These are phyloP conservation scores for Sclerotinia glacialis DNA, from an alignment of 2,329 filamentous ascomycete species.

Conservation along the genomic window DNA sequence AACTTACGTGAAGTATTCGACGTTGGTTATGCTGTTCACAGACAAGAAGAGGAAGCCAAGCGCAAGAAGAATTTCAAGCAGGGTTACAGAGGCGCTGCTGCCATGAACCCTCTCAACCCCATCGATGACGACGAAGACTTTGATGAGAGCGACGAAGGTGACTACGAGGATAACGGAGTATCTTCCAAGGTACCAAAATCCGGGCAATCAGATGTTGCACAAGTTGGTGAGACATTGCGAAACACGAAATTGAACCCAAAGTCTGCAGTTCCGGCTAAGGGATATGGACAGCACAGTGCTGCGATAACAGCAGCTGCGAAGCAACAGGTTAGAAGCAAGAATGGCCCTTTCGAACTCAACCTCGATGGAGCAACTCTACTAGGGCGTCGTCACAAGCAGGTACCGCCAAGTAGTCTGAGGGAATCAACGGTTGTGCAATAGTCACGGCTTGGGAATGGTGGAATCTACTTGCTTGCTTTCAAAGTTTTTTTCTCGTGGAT, in stretches of 20 bases:
- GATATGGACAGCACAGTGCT: slow-evolving; percentile 87
- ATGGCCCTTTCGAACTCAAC: slow-evolving; percentile 86
- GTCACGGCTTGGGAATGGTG: not conserved
- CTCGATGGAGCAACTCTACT: slow-evolving; percentile 87
- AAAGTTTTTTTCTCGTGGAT: not conserved
- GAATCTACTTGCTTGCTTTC: not conserved
- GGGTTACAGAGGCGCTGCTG: slow-evolving; percentile 61
- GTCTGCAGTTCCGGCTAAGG: slow-evolving; percentile 57
- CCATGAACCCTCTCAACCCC: slow-evolving; percentile 63
- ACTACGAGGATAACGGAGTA: slow-evolving; percentile 51
- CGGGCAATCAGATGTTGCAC: slow-evolving; percentile 57
- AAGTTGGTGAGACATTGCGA: slow-evolving; percentile 83
- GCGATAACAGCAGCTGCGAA: slow-evolving; percentile 80
- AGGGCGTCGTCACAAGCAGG: slow-evolving; percentile 62
- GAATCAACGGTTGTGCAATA: slow-evolving; percentile 33
- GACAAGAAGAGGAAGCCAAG: slow-evolving; percentile 94
- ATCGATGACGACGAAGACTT: slow-evolving; percentile 64
- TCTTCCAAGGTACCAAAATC: slow-evolving; percentile 67
- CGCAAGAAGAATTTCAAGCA: slow-evolving; percentile 79
- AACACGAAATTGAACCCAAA: slow-evolving; percentile 73
- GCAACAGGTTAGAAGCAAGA: slow-evolving; percentile 69
- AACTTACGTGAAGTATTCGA: slow-evolving; percentile 97
- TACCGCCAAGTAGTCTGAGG: slow-evolving; percentile 35
- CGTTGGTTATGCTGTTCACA: slow-evolving; percentile 94
- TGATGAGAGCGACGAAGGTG: slow-evolving; percentile 63